Evolutionary conservation across 2,329 filamentous ascomycete species (phyloP).

Genomic region (Proliferodiscus dingleyae): DNA sequence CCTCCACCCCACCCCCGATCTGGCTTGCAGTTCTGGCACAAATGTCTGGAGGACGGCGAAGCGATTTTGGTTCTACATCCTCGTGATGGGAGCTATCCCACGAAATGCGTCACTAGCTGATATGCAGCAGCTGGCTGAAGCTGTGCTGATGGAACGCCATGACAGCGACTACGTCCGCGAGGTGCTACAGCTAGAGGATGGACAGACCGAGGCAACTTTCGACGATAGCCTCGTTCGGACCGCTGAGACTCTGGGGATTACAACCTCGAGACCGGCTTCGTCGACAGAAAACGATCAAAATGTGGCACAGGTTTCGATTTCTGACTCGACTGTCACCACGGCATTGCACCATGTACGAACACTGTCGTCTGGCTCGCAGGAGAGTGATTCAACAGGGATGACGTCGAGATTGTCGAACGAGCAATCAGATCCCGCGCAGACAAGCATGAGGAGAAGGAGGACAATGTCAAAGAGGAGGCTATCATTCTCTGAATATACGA

Average conservation of each 20-base stretch:
- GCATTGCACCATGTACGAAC: constrained; percentile 23
- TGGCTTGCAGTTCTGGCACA: not conserved
- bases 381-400: constrained; percentile 25
- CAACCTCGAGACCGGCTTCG: constrained; percentile 16
- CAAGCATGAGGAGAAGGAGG: constrained; percentile 15
- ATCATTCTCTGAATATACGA: constrained; percentile 30
- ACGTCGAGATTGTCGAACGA: constrained; percentile 27
- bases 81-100: constrained; percentile 19
- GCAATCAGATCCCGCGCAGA: constrained; percentile 11
- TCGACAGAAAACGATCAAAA: constrained; percentile 9
- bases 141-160: constrained; percentile 20
- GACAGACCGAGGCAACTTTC: constrained; percentile 22
- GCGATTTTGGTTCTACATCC: constrained; percentile 3
- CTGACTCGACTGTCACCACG: constrained; percentile 22
- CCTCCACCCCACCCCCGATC: not conserved
- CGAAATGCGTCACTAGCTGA: constrained; percentile 22
- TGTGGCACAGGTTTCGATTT: constrained; percentile 15
- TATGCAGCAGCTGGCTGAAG: constrained; percentile 13
- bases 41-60: constrained; percentile 9
- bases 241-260: constrained; percentile 28
- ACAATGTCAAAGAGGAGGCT: constrained; percentile 18
- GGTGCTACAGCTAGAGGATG: constrained; percentile 26
- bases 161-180: constrained; percentile 27
- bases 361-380: constrained; percentile 24
- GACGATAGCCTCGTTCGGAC: constrained; percentile 24